Base-by-base conservation (phyloP, 441 rosid genomes). In the Pelargonium cotyledonis region DNA sequence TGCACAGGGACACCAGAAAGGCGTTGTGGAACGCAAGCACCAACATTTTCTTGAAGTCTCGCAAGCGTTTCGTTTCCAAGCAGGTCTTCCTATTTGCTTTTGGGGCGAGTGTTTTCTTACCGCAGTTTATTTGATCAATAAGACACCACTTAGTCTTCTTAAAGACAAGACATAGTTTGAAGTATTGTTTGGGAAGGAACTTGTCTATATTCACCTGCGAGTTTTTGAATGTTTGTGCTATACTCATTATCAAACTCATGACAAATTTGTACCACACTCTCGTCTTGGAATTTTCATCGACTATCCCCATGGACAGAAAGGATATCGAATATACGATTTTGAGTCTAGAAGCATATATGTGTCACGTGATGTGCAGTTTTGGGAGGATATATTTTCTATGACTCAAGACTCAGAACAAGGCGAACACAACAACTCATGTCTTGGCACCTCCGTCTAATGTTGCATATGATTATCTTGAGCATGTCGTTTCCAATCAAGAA, bases 1-100 rank as follows among this genome's bases (percentile, higher is more conserved):
- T 66, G 68, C 18, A 62, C 60, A 1, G 49, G 35, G 0, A 72
- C 70, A 1, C 63, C 53, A 72, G n/a, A 61, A 66, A 61, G 38
- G 67, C 4, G 23, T 10, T 0, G 70, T 61, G 5, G 60, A 67
- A 14, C 8, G 35, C 2, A 72, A 55, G 14, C 66, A 72, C n/a
- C 4, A 1, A 6, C 75, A 65, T 5, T 3, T 35, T 6, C 38
- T 35, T 35, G 38, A 35, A 35, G 38, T 35, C 6, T 0, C 38
- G 6, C 38, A 0, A 35, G 38, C 57, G 38, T 3, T 5, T 65
- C 43, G 58, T 65, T 65, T 71, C 6, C 68, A 51, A 35, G 63
- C 62, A 0, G 3, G 12, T 1, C 12, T 67, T 4, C 71, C 67
- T 5, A 23, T 61, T 1, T 0, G 46, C 0, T 73, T 73, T 23